These are phyloP conservation scores for Rhizophagus sp. DNA, from an alignment of 192 early-diverging fungal species.

Conservation along the genomic window DNA sequence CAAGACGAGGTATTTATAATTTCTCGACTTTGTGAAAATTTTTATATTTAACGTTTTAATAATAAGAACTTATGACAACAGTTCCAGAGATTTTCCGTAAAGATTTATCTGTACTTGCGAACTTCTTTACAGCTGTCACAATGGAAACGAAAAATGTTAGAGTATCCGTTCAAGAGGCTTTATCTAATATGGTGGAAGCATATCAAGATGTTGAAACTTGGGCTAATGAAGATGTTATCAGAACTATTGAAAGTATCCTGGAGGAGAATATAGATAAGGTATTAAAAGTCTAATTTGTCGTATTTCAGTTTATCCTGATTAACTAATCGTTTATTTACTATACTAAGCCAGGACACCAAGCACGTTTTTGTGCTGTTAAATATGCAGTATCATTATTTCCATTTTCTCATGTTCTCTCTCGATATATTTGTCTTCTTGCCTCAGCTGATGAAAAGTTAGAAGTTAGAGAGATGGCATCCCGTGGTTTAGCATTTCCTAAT, in stretches of 20 bases:
- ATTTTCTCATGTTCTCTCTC: constrained; percentile 55
- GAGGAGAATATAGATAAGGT: constrained; percentile 54
- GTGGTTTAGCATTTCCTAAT: constrained; percentile 48
- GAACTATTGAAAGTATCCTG: constrained; percentile 51
- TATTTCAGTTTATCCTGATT: background rate
- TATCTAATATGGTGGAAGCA: constrained; percentile 74
- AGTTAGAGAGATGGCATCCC: constrained; percentile 54
- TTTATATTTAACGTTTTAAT: background rate
- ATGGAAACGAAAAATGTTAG: constrained; percentile 64
- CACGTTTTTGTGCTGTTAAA: constrained; percentile 61
- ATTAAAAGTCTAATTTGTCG: background rate
- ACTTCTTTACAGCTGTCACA: constrained; percentile 72
- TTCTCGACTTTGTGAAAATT: background rate
- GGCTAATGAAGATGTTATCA: constrained; percentile 31
- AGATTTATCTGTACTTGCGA: constrained; percentile 60
- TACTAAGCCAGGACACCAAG: constrained; percentile 46
- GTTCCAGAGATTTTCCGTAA: constrained; percentile 67
- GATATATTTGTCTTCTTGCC: constrained; percentile 65
- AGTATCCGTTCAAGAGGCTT: constrained; percentile 79
- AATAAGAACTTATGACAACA: constrained; percentile 28
- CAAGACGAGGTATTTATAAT: constrained; percentile 58
- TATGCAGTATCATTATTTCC: constrained; percentile 63
- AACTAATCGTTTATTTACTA: background rate
- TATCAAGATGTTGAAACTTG: constrained; percentile 45
- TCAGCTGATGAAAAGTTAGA: constrained; percentile 50